A percentile compares a stretch with the other conserved stretches of the same genome.
Conservation (phyloP, 1,284 basidiomycete species). For the Phaffia rhodozyma region DNA sequence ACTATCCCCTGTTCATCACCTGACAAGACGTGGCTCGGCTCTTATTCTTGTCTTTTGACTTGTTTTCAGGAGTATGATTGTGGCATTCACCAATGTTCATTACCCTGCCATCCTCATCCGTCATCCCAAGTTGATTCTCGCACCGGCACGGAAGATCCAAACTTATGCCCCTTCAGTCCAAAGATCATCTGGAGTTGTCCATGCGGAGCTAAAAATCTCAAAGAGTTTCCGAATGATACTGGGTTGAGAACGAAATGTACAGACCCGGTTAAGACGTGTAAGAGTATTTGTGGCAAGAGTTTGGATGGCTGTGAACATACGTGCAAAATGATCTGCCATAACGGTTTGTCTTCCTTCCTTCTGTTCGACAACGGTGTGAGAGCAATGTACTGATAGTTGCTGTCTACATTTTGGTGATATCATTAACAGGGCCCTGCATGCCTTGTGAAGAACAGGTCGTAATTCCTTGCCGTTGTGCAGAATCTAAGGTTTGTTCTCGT, state of each 20-base stretch:
- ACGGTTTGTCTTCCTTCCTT: constrained; percentile 25
- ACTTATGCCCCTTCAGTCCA: constrained; percentile 60
- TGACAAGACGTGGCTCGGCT: constrained; percentile 49
- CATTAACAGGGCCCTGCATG: constrained; percentile 55
- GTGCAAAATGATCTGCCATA: constrained; percentile 48
- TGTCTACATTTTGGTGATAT: constrained; percentile 2
- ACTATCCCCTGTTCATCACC: not conserved
- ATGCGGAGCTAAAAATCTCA: constrained; percentile 56
- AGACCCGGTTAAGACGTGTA: constrained; percentile 67
- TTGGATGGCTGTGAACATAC: constrained; percentile 53
- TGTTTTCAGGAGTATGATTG: constrained; percentile 67
- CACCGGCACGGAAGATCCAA: constrained; percentile 48
- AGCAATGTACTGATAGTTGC: not conserved
- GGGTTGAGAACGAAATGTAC: constrained; percentile 49
- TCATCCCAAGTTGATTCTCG: constrained; percentile 39
- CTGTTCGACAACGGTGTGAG: not conserved
- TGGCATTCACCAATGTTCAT: constrained; percentile 55
- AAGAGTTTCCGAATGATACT: constrained; percentile 25
- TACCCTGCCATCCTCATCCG: not conserved
- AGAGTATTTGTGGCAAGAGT: constrained; percentile 51
- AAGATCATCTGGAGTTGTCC: constrained; percentile 58
- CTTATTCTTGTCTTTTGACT: constrained; percentile 50
- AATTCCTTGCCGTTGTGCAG: constrained; percentile 67
- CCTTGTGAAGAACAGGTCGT: constrained; percentile 57
- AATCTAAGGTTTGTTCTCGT: constrained; percentile 37